Evolutionary conservation across 1,284 basidiomycete species (phyloP), one percentile per base, ranked within the genome.

Genomic region (Schizopora paradoxa): DNA sequence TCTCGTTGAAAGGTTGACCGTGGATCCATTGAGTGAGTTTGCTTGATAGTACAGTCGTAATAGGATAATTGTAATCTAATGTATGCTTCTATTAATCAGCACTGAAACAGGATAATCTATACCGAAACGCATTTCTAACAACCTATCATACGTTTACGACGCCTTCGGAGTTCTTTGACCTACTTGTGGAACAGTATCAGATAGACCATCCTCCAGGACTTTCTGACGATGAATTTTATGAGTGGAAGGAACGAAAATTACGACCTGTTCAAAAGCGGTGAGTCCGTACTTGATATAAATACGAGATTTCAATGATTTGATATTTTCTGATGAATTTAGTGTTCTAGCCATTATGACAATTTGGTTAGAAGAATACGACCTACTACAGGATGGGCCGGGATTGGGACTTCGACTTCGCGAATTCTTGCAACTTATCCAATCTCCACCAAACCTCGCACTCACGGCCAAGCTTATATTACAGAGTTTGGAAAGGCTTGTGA

Each of bases 121-220:
- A 79, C 61, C 73, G 78, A 35, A 73, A 77, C 19, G 72, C 76
- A 5, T 91, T 91, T 64, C 66, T 92, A 34, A 80, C 77, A 66
- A 91, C 89, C 7, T 89, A 86, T 65, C 75, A 78, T 26, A 86
- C 86, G 0, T 90, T 91, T 58, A 82, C 78, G 25, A 79, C 77
- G 5, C 73, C 87, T 2, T 73, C 80, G 41, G 68, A 72, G 33
- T 64, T 91, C 7, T 81, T 90, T 53, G 77, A 84, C 25, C 66
- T 80, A 42, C 71, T 91, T 19, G 66, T 82, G 21, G 73, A 76
- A 29, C 74, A 77, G 6, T 91, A 80, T 66, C 65, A 73, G 39
- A 73, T 81, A 59, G 66, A 70, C 13, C 66, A 66, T 35, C 83
- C 86, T 0, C 61, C 69, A 4, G 66, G 66, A 7, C 59, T 87